Evolutionary conservation across 2,329 filamentous ascomycete species (phyloP).

Genomic region (Cladophialophora carrionii): DNA sequence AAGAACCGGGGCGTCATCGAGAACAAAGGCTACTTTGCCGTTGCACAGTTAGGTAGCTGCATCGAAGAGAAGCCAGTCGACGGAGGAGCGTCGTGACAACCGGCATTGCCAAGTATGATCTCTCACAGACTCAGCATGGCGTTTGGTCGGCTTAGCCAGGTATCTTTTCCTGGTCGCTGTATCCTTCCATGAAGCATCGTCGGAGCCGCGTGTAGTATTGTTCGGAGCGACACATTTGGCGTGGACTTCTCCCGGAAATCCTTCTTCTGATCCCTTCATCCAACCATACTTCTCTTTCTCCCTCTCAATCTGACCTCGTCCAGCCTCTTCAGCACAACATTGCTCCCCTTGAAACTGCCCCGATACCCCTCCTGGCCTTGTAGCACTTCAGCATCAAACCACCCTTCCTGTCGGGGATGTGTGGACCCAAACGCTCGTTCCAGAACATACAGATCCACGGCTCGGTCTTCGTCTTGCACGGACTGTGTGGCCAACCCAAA

Average conservation of each 20-base stretch:
- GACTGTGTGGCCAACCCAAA: slow-evolving; percentile 87
- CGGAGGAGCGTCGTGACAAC: slow-evolving; percentile 9
- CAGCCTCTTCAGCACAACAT: slow-evolving; percentile 74
- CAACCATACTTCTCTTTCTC: slow-evolving; percentile 95
- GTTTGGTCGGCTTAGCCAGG: slow-evolving; percentile 15
- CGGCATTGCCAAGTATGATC: neutral
- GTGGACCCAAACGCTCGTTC: slow-evolving; percentile 94
- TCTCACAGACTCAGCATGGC: slow-evolving; percentile 27
- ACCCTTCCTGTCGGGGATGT: slow-evolving; percentile 78
- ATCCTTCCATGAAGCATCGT: neutral
- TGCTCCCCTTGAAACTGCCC: slow-evolving; percentile 73
- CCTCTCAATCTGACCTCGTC: slow-evolving; percentile 94
- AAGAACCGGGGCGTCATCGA: slow-evolving; percentile 93
- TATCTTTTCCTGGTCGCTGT: neutral
- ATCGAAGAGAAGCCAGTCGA: slow-evolving; percentile 39
- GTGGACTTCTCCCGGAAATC: neutral
- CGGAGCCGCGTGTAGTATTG: no score
- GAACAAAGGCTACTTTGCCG: slow-evolving; percentile 96
- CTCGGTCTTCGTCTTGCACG: slow-evolving; percentile 84
- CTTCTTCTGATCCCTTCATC: slow-evolving; percentile 55
- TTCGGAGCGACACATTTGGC: no score
- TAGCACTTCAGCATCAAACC: slow-evolving; percentile 72
- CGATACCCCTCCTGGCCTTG: slow-evolving; percentile 64
- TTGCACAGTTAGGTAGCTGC: slow-evolving; percentile 68
- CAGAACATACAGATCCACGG: slow-evolving; percentile 93